Percentiles rank a stretch among this genome's conserved stretches.
These are phyloP conservation scores for Curvularia lunata DNA, from an alignment of 2,329 filamentous ascomycete genomes.

Conservation along the genomic window DNA sequence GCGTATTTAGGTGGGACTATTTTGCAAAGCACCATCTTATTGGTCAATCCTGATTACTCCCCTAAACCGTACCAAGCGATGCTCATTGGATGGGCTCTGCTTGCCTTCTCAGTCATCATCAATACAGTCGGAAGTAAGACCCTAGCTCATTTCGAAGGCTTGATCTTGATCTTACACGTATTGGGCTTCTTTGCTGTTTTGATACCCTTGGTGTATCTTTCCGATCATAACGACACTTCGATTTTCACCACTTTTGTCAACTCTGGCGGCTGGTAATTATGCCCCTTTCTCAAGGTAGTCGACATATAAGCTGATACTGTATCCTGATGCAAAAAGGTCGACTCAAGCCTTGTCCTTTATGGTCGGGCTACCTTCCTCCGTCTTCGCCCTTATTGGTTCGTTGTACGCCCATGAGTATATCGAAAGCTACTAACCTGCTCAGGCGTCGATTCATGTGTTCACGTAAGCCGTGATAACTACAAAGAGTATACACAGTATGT, in stretches of 20 bases:
- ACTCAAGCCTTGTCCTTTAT: slow-evolving; percentile 10
- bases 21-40: slow-evolving; percentile 11
- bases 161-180: slow-evolving; percentile 55
- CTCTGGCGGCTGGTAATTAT: slow-evolving; percentile 43
- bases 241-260: slow-evolving; percentile 54
- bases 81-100: slow-evolving; percentile 53
- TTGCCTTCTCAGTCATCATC: slow-evolving; percentile 43
- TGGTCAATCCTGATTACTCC: slow-evolving; percentile 28
- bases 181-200: slow-evolving; percentile 57
- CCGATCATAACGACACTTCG: slow-evolving; percentile 6
- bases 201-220: slow-evolving; percentile 34
- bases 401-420: too few relatives aligned
- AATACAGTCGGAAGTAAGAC: slow-evolving; percentile 52
- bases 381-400: slow-evolving; percentile 10
- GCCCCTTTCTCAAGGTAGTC: too few relatives aligned
- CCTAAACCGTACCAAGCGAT: slow-evolving; percentile 55
- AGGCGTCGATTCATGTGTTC: slow-evolving; percentile 10
- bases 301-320: too few relatives aligned
- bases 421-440: not conserved
- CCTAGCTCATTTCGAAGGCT: slow-evolving; percentile 54
- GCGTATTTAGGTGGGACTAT: slow-evolving; percentile 12
- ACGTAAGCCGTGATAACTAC: too few relatives aligned
- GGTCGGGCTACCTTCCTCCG: slow-evolving; percentile 8
- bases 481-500: too few relatives aligned
- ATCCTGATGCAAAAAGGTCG: not conserved